Conservation (phyloP, 2,329 filamentous ascomycete genomes). For the Chrysoporthe deuterocubensis region DNA sequence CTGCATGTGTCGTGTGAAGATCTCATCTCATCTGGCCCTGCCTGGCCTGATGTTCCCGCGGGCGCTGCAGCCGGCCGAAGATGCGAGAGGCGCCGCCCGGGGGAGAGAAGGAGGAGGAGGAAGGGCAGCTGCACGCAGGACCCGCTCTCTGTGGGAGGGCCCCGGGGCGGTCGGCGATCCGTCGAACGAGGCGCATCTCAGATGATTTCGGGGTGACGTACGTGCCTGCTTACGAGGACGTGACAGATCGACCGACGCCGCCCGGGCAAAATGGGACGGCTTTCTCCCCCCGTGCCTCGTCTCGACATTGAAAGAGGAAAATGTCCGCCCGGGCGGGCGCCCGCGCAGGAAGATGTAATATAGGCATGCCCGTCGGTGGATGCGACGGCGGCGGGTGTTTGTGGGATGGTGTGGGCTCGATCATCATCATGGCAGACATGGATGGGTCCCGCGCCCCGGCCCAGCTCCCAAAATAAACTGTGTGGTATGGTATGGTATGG, state of each 20-base stretch:
- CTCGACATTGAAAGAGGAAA: background rate
- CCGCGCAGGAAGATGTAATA: constrained; percentile 23
- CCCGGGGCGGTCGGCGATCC: background rate
- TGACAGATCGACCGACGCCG: background rate
- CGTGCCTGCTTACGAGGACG: constrained; percentile 1
- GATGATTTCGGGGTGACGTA: background rate
- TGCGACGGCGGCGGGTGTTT: background rate
- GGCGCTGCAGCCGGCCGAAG: background rate
- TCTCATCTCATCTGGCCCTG: background rate
- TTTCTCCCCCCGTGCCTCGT: background rate
- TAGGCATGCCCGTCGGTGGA: constrained; percentile 29
- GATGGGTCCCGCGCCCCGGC: background rate
- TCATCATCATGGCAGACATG: constrained; percentile 7
- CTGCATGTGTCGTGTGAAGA: constrained; percentile 3
- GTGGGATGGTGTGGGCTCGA: background rate
- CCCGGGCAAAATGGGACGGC: background rate
- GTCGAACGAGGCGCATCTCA: background rate
- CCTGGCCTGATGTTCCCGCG: background rate
- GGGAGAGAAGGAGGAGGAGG: too few relatives aligned
- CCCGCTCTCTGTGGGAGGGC: background rate
- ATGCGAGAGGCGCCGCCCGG: background rate
- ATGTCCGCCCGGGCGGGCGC: background rate
- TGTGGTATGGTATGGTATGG: too few relatives aligned
- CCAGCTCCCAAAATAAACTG: constrained; percentile 6
- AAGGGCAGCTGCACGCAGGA: background rate